Conservation (phyloP, 2,329 filamentous ascomycete genomes). For the Ascochyta viciae-villosae region DNA sequence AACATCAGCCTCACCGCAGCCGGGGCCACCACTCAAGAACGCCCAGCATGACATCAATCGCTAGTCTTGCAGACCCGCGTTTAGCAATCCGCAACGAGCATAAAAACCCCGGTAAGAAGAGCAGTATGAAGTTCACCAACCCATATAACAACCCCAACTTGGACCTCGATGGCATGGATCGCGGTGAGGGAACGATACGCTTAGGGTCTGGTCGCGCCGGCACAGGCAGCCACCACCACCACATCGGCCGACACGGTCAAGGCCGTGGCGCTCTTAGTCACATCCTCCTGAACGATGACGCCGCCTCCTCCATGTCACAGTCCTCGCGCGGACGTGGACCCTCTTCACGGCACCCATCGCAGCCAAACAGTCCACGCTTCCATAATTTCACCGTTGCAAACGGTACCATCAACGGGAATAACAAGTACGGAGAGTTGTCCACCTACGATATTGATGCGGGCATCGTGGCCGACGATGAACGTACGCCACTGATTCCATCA, state of each 20-base stretch:
- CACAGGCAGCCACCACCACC: constrained; percentile 78
- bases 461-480: constrained; percentile 82
- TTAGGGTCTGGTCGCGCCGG: constrained; percentile 52
- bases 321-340: constrained; percentile 67
- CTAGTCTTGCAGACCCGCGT: constrained; percentile 69
- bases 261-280: constrained; percentile 72
- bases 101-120: constrained; percentile 74
- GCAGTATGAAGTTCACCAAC: constrained; percentile 93
- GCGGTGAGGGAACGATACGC: constrained; percentile 48
- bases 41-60: constrained; percentile 85
- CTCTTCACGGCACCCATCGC: constrained; percentile 67
- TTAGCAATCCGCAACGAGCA: constrained; percentile 66
- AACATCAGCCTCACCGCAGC: constrained; percentile 66
- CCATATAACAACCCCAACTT: constrained; percentile 70
- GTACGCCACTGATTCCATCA: constrained; percentile 77
- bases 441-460: constrained; percentile 84
- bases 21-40: constrained; percentile 88
- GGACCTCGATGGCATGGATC: constrained; percentile 53
- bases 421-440: constrained; percentile 68
- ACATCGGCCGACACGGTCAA: constrained; percentile 80
- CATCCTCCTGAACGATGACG: constrained; percentile 63
- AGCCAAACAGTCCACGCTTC: constrained; percentile 71
- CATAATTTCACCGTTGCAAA: constrained; percentile 55
- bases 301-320: constrained; percentile 73
- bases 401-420: constrained; percentile 47